Conservation (phyloP, 2,329 filamentous ascomycete genomes). For the Aspergillus brasiliensis region DNA sequence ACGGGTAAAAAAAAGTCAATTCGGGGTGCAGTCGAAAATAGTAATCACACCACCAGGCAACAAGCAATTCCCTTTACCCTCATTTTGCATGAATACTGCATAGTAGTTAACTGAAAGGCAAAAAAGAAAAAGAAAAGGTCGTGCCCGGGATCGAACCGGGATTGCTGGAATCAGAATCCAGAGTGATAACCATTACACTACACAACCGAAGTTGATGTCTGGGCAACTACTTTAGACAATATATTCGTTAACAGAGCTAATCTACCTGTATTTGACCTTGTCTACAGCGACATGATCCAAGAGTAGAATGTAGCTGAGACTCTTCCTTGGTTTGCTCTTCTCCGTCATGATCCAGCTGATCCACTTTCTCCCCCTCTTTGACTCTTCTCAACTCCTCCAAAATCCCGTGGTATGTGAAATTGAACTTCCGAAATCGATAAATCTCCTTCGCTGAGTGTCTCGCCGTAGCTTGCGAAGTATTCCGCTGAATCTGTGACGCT, state of each 20-base stretch:
- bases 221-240: too few species aligned
- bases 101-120: too few species aligned
- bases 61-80: accelerated
- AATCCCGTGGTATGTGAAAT: constrained; percentile 13
- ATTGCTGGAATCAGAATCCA: background rate
- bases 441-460: constrained; percentile 1
- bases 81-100: too few species aligned
- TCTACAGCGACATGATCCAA: too few species aligned
- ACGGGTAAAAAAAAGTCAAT: too few species aligned
- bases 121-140: background rate
- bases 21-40: too few species aligned
- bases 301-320: too few species aligned
- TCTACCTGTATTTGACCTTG: too few species aligned
- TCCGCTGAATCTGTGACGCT: constrained; percentile 10
- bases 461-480: background rate
- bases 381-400: background rate
- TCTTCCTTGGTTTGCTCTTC: background rate
- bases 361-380: background rate
- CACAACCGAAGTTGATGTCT: background rate
- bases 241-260: too few species aligned
- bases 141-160: background rate
- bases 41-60: too few species aligned
- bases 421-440: background rate
- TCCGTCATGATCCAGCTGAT: background rate
- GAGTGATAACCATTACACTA: background rate